Conservation (phyloP, 2,329 filamentous ascomycete species). For the Didymella pomorum region DNA sequence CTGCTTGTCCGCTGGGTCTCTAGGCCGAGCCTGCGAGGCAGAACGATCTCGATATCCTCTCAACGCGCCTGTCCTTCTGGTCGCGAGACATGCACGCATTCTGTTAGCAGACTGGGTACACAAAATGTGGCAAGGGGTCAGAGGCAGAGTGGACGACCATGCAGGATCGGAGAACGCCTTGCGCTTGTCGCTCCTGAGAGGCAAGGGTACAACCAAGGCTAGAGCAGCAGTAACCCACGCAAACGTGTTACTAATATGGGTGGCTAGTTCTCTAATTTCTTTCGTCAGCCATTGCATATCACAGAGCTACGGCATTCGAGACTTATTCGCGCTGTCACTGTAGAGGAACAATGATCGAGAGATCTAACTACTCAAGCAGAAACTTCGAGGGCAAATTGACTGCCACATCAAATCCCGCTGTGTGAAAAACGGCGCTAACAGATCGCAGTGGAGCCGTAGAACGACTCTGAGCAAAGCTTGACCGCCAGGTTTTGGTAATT, state of each 20-base stretch:
- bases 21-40: not conserved
- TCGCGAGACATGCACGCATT: not conserved
- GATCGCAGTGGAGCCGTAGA: not conserved
- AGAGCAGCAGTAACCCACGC: conserved; percentile 1
- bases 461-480: not conserved
- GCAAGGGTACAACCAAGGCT: conserved; percentile 1
- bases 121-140: not conserved
- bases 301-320: not conserved
- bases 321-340: not conserved
- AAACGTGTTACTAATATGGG: not conserved
- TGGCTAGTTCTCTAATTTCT: not conserved
- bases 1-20: not conserved
- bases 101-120: no score
- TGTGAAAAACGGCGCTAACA: conserved; percentile 7
- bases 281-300: not conserved
- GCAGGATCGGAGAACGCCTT: not conserved
- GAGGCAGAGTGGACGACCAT: not conserved
- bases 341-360: not conserved
- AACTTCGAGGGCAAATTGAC: not conserved
- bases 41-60: not conserved
- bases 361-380: not conserved
- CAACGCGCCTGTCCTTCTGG: not conserved
- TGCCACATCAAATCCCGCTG: not conserved
- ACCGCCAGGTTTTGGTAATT: not conserved
- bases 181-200: not conserved